A percentile compares a stretch with the other conserved stretches of the same genome.
phyloP scores from a whole-genome alignment of 2,329 filamentous ascomycete genomes.

The Cordyceps cateniannulata region DNA sequence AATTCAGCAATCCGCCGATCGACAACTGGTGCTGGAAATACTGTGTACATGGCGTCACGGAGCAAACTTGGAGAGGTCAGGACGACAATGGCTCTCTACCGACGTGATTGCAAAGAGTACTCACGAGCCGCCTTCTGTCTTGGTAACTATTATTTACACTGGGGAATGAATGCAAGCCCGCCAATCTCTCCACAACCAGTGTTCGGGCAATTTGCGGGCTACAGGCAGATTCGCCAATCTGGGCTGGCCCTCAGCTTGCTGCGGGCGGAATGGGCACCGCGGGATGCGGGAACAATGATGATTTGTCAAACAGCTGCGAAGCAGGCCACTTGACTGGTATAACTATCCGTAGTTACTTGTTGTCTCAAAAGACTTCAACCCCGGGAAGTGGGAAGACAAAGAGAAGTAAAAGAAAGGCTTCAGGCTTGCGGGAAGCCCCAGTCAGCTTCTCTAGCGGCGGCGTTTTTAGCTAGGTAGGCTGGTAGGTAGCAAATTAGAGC shows the following conservation, averaged over 20 bases:
- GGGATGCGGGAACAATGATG: too few relatives aligned
- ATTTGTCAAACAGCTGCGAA: background rate
- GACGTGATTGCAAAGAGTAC: too few relatives aligned
- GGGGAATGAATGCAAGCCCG: too few relatives aligned
- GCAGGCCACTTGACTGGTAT: too few relatives aligned
- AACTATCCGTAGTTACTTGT: too few relatives aligned
- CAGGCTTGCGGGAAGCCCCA: conserved; percentile 9
- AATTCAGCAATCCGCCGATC: background rate
- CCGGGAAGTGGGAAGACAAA: conserved; percentile 4
- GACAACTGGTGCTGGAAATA: background rate
- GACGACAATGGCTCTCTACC: too few relatives aligned
- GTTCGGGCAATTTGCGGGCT: conserved; percentile 2
- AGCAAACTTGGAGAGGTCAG: background rate
- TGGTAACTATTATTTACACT: too few relatives aligned
- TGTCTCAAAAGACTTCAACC: background rate
- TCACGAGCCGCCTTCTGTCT: too few relatives aligned
- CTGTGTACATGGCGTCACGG: background rate
- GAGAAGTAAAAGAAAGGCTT: background rate
- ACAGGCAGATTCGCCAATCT: conserved; percentile 5
- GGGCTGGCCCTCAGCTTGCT: background rate
- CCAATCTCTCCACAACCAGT: too few relatives aligned
- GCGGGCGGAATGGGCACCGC: background rate
- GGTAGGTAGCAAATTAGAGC: too few relatives aligned
- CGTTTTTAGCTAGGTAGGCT: background rate
- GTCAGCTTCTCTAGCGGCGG: background rate